Conservation (phyloP, 768 basidiomycete genomes). For the Russula vinacea region DNA sequence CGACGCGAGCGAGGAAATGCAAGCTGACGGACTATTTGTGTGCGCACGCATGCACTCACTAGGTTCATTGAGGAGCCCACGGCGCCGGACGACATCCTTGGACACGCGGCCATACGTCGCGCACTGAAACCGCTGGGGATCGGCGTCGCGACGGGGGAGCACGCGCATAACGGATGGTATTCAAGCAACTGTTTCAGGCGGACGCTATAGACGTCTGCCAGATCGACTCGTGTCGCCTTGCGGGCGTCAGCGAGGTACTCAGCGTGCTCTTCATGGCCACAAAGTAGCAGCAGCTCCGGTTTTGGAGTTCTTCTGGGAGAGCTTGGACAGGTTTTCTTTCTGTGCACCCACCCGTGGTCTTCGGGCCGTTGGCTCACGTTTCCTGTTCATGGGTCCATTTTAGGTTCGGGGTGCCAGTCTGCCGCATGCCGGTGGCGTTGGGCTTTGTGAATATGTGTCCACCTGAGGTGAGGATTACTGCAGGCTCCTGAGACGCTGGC, state of each 20-base stretch:
- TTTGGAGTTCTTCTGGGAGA: neutral
- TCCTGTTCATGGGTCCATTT: conserved; percentile 9
- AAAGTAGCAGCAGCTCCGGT: conserved; percentile 46
- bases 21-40: conserved; percentile 33
- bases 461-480: conserved; percentile 50
- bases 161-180: conserved; percentile 93
- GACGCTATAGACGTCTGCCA: conserved; percentile 94
- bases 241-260: conserved; percentile 92
- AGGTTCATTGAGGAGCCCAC: conserved; percentile 96
- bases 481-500: neutral
- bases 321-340: neutral
- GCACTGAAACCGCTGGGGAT: conserved; percentile 76
- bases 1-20: conserved; percentile 40
- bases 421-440: conserved; percentile 96
- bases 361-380: neutral
- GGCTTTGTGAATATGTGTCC: conserved; percentile 89
- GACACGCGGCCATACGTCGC: conserved; percentile 76
- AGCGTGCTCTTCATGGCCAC: conserved; percentile 87
- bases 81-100: conserved; percentile 86
- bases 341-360: neutral
- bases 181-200: conserved; percentile 89
- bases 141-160: conserved; percentile 92
- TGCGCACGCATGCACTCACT: conserved; percentile 17
- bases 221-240: conserved; percentile 91
- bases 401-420: conserved; percentile 80